Base-by-base conservation (phyloP, 2,329 filamentous ascomycete species). In the Stachybotrys chartarum region DNA sequence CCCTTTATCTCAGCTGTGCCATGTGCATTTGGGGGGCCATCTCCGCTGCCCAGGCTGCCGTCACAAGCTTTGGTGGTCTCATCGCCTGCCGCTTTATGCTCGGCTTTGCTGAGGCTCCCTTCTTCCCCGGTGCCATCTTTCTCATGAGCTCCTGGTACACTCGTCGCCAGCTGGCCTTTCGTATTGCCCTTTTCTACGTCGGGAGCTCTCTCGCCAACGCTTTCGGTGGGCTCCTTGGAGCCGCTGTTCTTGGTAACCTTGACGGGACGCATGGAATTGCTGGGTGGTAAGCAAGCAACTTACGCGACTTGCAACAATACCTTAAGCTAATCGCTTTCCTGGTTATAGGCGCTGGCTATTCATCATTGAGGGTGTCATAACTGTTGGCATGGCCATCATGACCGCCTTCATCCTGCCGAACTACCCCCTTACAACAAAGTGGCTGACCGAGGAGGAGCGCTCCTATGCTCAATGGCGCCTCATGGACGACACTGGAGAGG, bases 231-330 rank as follows among this genome's bases (percentile, higher is more conserved):
- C 60, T 64, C 5, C 58, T 63, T 11, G 60, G 60, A 1, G 59
- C 59, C 10, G 60, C 57, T 1, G 56, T 63, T 7, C 81, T 81
- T 0, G 51, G 53, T 11, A 42, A 44, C 6, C 53, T 61, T 5
- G 55, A 60, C 14, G 74, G 77, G 3, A 69, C 70, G 3, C 67
- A 68, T 1, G 67, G 85, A 1, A 39, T 39, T 39, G 77, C 73
- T 1, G 83, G 83, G 3, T 88, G 84, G 84, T 71, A 80, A 7
- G 39, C n/a, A 85, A 81, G 83, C 72, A 86, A 0, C 87, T 86
- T 68, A 35, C 14, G 5, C 17, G 16, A 12, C 30, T 52, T 7
- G 24, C 51, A 50, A n/a, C 11, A 17, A 11, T 11, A n/a, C 18
- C 10, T 10, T 50, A 50, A 10, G 14, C 10, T 17, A 11, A 50